Conservation (phyloP, 2,329 filamentous ascomycete species). For the Seiridium unicorne region DNA sequence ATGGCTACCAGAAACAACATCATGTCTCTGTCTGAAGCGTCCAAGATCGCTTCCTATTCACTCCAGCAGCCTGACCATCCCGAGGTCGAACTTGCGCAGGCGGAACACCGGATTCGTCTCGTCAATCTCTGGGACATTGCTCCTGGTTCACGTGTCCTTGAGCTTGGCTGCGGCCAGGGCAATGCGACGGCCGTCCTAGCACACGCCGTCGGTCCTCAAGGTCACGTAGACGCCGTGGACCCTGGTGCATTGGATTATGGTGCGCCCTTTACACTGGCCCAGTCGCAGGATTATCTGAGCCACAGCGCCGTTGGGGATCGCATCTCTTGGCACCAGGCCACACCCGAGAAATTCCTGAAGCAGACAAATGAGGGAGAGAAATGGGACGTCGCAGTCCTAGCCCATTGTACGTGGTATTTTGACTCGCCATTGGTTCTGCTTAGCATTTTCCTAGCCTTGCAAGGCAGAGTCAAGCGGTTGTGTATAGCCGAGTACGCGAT, state of each 20-base stretch:
- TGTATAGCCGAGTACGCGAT: constrained; percentile 47
- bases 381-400: constrained; percentile 12
- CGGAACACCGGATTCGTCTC: constrained; percentile 34
- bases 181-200: constrained; percentile 55
- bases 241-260: constrained; percentile 50
- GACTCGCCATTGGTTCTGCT: constrained; percentile 31
- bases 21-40: background rate
- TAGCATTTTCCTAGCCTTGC: constrained; percentile 33
- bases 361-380: constrained; percentile 13
- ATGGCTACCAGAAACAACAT: background rate
- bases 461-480: constrained; percentile 30
- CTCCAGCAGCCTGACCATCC: constrained; percentile 7
- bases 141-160: constrained; percentile 44
- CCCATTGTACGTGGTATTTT: constrained; percentile 56
- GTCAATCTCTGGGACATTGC: constrained; percentile 32
- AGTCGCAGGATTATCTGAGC: constrained; percentile 46
- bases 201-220: constrained; percentile 38
- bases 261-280: constrained; percentile 44
- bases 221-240: constrained; percentile 50
- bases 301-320: constrained; percentile 34
- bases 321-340: constrained; percentile 41
- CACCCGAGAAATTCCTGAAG: constrained; percentile 33
- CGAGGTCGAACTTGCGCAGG: constrained; percentile 21
- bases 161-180: constrained; percentile 60
- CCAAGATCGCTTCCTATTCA: constrained; percentile 8